Evolutionary conservation across 2,329 filamentous ascomycete species (phyloP).

Genomic region (Didymella exigua): DNA sequence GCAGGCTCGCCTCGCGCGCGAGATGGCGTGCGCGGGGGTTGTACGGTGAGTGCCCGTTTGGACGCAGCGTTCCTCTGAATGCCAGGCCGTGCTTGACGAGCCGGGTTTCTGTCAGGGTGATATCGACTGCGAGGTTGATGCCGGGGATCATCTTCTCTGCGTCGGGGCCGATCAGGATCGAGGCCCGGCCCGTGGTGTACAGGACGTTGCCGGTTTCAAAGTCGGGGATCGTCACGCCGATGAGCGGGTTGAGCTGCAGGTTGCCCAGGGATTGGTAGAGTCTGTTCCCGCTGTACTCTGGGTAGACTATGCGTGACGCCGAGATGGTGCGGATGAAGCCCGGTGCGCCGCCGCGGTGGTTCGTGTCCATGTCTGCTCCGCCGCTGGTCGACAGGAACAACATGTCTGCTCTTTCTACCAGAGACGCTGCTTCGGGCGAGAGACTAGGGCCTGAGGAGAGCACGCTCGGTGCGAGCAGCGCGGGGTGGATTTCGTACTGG

Average conservation of each 20-base stretch:
- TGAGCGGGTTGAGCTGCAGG: conserved; percentile 66
- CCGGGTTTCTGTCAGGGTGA: conserved; percentile 65
- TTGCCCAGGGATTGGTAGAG: conserved; percentile 86
- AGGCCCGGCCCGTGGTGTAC: conserved; percentile 72
- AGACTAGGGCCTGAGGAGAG: conserved; percentile 58
- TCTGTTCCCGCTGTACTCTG: conserved; percentile 84
- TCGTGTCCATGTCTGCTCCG: conserved; percentile 76
- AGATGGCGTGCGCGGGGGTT: conserved; percentile 75
- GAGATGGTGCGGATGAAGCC: conserved; percentile 75
- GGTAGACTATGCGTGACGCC: conserved; percentile 71
- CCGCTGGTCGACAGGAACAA: conserved; percentile 77
- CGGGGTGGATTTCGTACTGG: conserved; percentile 66
- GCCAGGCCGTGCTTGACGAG: conserved; percentile 70
- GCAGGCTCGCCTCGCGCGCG: conserved; percentile 65
- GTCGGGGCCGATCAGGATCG: conserved; percentile 68
- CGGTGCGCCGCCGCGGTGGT: conserved; percentile 74
- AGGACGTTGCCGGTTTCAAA: conserved; percentile 74
- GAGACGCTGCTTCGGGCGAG: conserved; percentile 58
- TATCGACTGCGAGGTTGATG: conserved; percentile 73
- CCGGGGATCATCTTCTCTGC: conserved; percentile 69
- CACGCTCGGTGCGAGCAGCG: conserved; percentile 60
- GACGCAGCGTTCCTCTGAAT: conserved; percentile 66
- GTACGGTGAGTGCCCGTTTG: conserved; percentile 72
- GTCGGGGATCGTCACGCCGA: conserved; percentile 75
- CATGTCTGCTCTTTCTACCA: conserved; percentile 71